Base-by-base conservation (phyloP, 768 basidiomycete genomes). In the Lepiota subincarnata region DNA sequence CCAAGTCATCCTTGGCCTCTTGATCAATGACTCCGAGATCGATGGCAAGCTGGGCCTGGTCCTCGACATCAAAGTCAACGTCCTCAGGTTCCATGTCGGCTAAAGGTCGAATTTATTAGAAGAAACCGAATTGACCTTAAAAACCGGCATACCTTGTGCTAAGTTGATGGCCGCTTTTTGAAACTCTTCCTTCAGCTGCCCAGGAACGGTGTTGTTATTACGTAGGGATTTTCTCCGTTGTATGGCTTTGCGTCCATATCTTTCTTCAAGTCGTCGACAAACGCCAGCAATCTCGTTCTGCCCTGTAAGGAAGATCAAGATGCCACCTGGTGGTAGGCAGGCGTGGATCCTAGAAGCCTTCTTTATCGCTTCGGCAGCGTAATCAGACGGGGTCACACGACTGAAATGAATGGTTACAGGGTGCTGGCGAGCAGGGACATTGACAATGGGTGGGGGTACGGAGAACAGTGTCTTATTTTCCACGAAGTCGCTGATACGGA, bases 341-440 rank as follows among this genome's bases (percentile, higher is more conserved):
- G 89, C 80, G 68, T 99, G 97, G 39, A 99, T 98, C 68, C 97
- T 95, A 53, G 78, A 73, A 1, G 92, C 79, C 68, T 99, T 99
- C 64, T 85, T 89, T 60, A 95, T 82, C 1, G 93, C 91, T 67
- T 98, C 93, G 1, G 79, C 80, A 42, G 98, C 83, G 62, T 98
- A 98, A 67, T 98, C 92, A 6, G 89, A 76, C 1, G 79, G 69
- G 0, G 97, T 99, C 35, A 86, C 79, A 22, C 93, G 83, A 60
- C 82, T 89, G 75, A 98, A 99, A 67, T 99, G 97, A 22, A 93
- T 70, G 0, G 94, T 96, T 36, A 99, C 97, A 0, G 96, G 92
- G 72, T 98, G 86, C 66, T 97, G 95, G 19, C 97, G 88, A 1
- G 90, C 89, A 24, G 87, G 76, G 52, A 98, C 87, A 59, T 82